Conservation (phyloP, 371 early-diverging fungal genomes). For the Coelomomyces lativittatus region DNA sequence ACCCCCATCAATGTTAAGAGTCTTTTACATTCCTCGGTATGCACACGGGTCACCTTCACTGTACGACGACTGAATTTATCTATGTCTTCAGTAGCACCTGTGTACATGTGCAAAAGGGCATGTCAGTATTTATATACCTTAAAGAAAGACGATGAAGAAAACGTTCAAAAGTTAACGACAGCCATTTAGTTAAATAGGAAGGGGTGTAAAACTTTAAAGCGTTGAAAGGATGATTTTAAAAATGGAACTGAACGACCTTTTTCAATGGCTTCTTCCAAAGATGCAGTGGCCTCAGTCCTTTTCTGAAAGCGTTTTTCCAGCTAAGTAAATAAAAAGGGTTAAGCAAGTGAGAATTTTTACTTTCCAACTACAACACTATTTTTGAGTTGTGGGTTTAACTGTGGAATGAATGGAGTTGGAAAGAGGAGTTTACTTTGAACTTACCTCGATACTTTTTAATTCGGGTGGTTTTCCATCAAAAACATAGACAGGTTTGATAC, state of each 20-base stretch:
- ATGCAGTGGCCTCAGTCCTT: conserved; percentile 65
- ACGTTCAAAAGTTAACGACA: neutral
- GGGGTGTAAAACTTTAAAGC: too few relatives aligned
- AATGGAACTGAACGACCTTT: too few relatives aligned
- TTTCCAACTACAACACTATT: too few relatives aligned
- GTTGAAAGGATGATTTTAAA: too few relatives aligned
- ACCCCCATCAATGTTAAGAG: conserved; percentile 91
- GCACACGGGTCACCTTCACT: conserved; percentile 83
- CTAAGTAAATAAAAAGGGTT: conserved; percentile 15
- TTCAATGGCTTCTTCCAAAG: conserved; percentile 66
- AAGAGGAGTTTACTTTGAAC: neutral
- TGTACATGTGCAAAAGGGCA: neutral
- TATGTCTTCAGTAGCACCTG: conserved; percentile 60
- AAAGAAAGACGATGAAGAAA: neutral
- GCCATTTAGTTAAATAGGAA: too few relatives aligned
- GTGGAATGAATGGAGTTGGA: neutral
- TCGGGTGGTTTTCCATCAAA: conserved; percentile 98
- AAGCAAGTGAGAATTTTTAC: too few relatives aligned
- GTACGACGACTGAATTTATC: conserved; percentile 80
- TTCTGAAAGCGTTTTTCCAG: conserved; percentile 71
- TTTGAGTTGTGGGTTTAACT: neutral
- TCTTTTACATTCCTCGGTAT: conserved; percentile 86
- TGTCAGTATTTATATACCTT: neutral
- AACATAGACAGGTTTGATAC: conserved; percentile 94
- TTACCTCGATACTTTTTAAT: conserved; percentile 80